Conservation (phyloP, 805 yeast species). For the Metahyphopichia silvanorum region DNA sequence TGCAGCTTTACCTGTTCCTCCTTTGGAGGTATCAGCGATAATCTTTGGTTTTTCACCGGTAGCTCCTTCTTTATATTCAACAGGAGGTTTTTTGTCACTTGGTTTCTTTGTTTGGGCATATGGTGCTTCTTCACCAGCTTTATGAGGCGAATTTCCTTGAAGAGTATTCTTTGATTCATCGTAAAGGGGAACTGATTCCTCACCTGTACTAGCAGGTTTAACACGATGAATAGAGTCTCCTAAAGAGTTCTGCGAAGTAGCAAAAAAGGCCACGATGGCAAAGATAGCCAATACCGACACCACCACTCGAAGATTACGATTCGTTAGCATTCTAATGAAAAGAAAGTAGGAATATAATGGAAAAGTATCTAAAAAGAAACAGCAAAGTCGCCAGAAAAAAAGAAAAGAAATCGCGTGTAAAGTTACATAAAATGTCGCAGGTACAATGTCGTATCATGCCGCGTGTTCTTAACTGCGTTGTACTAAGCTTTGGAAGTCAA, state of each 20-base stretch:
- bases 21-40: constrained; percentile 21
- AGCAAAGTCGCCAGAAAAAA: not conserved
- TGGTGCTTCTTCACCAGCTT: constrained; percentile 31
- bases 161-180: constrained; percentile 24
- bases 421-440: too few species aligned
- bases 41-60: constrained; percentile 18
- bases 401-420: not conserved
- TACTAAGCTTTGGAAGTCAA: too few species aligned
- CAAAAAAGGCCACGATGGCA: constrained; percentile 47
- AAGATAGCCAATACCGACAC: constrained; percentile 50
- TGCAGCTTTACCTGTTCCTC: too few species aligned
- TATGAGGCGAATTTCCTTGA: constrained; percentile 29
- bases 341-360: not conserved
- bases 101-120: constrained; percentile 16
- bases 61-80: constrained; percentile 6
- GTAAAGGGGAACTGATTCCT: constrained; percentile 15
- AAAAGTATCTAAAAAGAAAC: not conserved
- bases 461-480: too few species aligned
- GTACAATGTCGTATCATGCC: too few species aligned
- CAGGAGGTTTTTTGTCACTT: constrained; percentile 6
- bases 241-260: constrained; percentile 40
- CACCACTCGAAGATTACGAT: constrained; percentile 51
- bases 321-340: constrained; percentile 27
- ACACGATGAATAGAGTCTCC: constrained; percentile 28
- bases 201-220: constrained; percentile 20